phyloP scores from a whole-genome alignment of 225 moss, liverwort and hornwort genomes.

The Straminergon stramineum region DNA sequence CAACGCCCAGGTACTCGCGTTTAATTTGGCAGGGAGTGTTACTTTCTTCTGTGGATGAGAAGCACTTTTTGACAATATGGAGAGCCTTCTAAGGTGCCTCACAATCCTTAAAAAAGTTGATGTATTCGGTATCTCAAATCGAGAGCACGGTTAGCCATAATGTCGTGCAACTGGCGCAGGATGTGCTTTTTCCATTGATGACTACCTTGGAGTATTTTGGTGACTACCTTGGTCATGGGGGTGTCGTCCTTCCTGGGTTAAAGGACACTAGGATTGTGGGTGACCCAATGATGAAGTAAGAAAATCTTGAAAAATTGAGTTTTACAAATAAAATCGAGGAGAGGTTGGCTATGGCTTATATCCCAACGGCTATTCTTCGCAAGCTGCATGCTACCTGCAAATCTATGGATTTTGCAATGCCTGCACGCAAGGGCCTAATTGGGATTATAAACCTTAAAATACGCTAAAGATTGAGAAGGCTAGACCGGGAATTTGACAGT shows the following conservation, averaged over 20 bases:
- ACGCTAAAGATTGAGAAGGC: neutral
- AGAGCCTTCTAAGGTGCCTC: neutral
- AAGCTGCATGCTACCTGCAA: neutral
- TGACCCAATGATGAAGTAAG: neutral
- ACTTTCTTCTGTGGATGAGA: neutral
- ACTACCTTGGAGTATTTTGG: neutral
- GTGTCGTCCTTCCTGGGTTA: no score
- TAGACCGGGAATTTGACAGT: neutral
- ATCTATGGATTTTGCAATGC: neutral
- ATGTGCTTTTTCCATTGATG: neutral
- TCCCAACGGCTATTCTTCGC: neutral
- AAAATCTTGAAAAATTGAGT: neutral
- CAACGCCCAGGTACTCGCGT: slow-evolving; percentile 28
- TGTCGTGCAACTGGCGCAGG: neutral
- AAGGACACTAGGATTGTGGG: neutral
- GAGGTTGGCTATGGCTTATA: neutral
- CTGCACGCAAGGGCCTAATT: no score
- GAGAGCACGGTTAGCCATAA: neutral
- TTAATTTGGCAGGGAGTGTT: neutral
- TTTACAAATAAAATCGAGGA: neutral
- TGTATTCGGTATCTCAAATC: neutral
- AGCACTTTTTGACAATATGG: neutral
- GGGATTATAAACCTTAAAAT: neutral
- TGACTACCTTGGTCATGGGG: neutral
- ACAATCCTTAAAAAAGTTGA: neutral